phyloP scores from a whole-genome alignment of 2,329 filamentous ascomycete species.

The Lachnellula willkommii region DNA sequence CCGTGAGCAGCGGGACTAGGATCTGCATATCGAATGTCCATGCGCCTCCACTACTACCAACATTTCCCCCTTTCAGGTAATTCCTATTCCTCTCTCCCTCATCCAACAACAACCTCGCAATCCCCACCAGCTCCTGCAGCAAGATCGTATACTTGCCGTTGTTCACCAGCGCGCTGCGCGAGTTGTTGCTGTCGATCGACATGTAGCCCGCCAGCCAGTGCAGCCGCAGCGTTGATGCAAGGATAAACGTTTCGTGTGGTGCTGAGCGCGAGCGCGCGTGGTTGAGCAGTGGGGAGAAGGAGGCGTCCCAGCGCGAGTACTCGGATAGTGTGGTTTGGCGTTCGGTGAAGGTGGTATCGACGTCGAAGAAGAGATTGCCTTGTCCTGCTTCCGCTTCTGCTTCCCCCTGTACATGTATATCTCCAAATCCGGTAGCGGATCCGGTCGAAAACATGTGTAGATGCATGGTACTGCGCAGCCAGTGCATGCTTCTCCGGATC shows the following conservation, averaged over 20 bases:
- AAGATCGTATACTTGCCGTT: slow-evolving; percentile 7
- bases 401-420: no score
- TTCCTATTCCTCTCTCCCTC: background rate
- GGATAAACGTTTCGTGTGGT: slow-evolving; percentile 12
- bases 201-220: slow-evolving; percentile 22
- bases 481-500: slow-evolving; percentile 23
- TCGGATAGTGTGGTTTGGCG: slow-evolving; percentile 17
- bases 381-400: background rate
- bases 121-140: slow-evolving; percentile 15
- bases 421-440: no score
- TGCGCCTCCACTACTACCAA: background rate
- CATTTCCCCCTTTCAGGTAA: background rate
- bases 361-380: slow-evolving; percentile 16
- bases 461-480: slow-evolving; percentile 22
- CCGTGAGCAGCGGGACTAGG: slow-evolving; percentile 20
- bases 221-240: slow-evolving; percentile 14
- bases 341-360: slow-evolving; percentile 21
- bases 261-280: slow-evolving; percentile 8
- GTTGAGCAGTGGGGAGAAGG: slow-evolving; percentile 18
- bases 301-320: slow-evolving; percentile 23
- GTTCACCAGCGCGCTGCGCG: slow-evolving; percentile 9
- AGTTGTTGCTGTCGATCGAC: slow-evolving; percentile 16
- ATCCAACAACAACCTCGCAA: slow-evolving; percentile 12
- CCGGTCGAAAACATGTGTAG: slow-evolving; percentile 15
- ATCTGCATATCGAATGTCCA: slow-evolving; percentile 21